Percentiles rank a stretch among this genome's conserved stretches.
Evolutionary conservation across 495 filamentous ascomycete genomes (phyloP).

Genomic region (Podospora bellae-mahoneyi): DNA sequence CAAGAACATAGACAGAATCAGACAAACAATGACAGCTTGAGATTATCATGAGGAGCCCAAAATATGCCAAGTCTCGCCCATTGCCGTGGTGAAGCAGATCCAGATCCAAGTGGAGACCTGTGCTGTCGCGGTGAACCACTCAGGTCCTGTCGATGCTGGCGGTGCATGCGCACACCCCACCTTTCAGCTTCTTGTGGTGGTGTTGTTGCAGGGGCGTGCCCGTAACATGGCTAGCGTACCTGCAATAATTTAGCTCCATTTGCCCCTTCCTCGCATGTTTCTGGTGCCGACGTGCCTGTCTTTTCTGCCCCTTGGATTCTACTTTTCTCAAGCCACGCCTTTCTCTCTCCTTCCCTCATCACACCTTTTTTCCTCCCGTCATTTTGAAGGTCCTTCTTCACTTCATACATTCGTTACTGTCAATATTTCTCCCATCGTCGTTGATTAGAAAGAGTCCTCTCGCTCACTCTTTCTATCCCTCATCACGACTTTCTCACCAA

Average conservation of each 20-base stretch:
- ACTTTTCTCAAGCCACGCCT: slow-evolving; percentile 29
- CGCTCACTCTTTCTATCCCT: slow-evolving; percentile 11
- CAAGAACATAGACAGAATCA: background rate
- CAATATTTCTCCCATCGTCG: slow-evolving; percentile 20
- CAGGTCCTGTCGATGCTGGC: slow-evolving; percentile 7
- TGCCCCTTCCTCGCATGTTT: slow-evolving; percentile 31
- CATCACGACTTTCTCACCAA: background rate
- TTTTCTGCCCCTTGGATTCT: slow-evolving; percentile 25
- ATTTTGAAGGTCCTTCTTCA: slow-evolving; percentile 25
- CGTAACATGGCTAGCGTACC: slow-evolving; percentile 19
- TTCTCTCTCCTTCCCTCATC: slow-evolving; percentile 25
- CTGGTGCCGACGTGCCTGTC: slow-evolving; percentile 12
- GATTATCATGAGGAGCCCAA: slow-evolving; percentile 4
- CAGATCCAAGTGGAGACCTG: slow-evolving; percentile 11
- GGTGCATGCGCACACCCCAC: slow-evolving; percentile 19
- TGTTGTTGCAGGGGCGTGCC: slow-evolving; percentile 24
- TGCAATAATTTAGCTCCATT: slow-evolving; percentile 29
- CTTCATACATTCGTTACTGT: slow-evolving; percentile 38
- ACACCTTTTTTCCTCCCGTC: slow-evolving; percentile 22
- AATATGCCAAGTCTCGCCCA: slow-evolving; percentile 19
- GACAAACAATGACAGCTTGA: background rate
- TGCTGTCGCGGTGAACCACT: slow-evolving; percentile 14
- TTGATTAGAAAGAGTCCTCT: slow-evolving; percentile 16
- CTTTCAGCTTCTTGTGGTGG: slow-evolving; percentile 8
- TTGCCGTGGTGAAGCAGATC: slow-evolving; percentile 23